Evolutionary conservation across 768 basidiomycete genomes (phyloP), one percentile per base, ranked within the genome.

Genomic region (Tremella fuciformis): DNA sequence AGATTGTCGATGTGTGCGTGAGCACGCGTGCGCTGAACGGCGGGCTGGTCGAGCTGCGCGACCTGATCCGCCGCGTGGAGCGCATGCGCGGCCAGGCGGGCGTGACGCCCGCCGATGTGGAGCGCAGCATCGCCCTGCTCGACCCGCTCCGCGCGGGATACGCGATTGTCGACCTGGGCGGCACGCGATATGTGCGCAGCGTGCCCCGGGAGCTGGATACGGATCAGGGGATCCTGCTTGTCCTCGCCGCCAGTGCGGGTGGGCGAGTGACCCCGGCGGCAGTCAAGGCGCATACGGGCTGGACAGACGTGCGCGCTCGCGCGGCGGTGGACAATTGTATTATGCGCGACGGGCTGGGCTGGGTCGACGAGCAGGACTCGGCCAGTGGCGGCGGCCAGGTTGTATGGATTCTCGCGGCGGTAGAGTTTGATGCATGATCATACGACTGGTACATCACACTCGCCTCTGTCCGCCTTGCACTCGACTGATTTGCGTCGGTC

Each of bases 141-240:
- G 83, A 87, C 62, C 91, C 92, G 0, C 83, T 98, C 2, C 87
- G 88, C 11, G 86, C 89, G n/a, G 96, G 96, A 1, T 97, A 97
- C 76, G 84, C 89, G 64, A 83, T 94, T 19, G 50, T 62, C 46
- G 91, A 34, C 78, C 86, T 91, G 83, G 86, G 44, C 26, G 53
- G 48, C 13, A 48, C 44, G 11, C 63, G 55, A 3, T 77, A 67
- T 44, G 53, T 98, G 15, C 82, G 91, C 46, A 91, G 86, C 60
- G 85, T 94, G n/a, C 85, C 91, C 21, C 87, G 88, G 71, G 88
- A 92, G 67, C 81, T 98, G 21, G 91, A 97, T 66, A 86, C 85
- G 29, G 94, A 97, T 72, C 91, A 94, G 72, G 84, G 89, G 1
- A 82, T 84, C 21, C 84, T 97, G 1, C 71, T 82, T 2, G 78